phyloP scores from a whole-genome alignment of 106 monocot genomes.

The Acanthochlamys bracteata region DNA sequence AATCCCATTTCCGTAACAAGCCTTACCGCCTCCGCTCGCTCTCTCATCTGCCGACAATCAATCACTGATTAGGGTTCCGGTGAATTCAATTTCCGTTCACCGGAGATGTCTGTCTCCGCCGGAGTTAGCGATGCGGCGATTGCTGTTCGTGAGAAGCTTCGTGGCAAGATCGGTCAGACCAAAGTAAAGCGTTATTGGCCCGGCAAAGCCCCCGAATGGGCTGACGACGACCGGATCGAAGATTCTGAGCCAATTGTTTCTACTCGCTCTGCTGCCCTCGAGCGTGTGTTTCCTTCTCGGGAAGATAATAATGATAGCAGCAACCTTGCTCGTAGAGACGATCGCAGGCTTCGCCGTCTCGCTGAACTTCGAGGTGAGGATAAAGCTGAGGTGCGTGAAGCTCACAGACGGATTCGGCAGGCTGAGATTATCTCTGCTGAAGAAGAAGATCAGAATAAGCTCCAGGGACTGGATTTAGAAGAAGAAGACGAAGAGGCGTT shows the following conservation, averaged over 20 bases:
- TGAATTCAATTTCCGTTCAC: too few relatives aligned
- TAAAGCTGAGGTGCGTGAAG: slow-evolving; percentile 68
- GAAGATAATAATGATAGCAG: slow-evolving; percentile 13
- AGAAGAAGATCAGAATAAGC: slow-evolving; percentile 46
- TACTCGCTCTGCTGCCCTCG: slow-evolving; percentile 26
- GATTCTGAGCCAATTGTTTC: slow-evolving; percentile 17
- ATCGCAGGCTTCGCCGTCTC: slow-evolving; percentile 65
- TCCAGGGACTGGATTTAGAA: slow-evolving; percentile 35
- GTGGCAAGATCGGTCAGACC: slow-evolving; percentile 94
- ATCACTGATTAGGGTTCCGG: too few relatives aligned
- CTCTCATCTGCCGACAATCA: too few relatives aligned
- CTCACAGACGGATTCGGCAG: slow-evolving; percentile 75
- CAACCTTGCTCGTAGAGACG: slow-evolving; percentile 28
- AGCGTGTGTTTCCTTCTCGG: slow-evolving; percentile 55
- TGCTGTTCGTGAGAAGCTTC: slow-evolving; percentile 81
- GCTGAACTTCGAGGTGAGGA: slow-evolving; percentile 59
- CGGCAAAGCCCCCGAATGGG: slow-evolving; percentile 96
- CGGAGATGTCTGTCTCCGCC: slow-evolving; percentile 85
- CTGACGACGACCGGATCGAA: slow-evolving; percentile 51
- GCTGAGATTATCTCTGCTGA: slow-evolving; percentile 78
- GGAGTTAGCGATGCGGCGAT: slow-evolving; percentile 93
- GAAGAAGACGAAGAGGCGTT: slow-evolving; percentile 68
- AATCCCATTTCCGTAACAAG: too few relatives aligned
- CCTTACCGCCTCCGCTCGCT: too few relatives aligned
- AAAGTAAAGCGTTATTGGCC: slow-evolving; percentile 99